Conservation (phyloP, 208 protist species). For the Wallacemonas sp. region DNA sequence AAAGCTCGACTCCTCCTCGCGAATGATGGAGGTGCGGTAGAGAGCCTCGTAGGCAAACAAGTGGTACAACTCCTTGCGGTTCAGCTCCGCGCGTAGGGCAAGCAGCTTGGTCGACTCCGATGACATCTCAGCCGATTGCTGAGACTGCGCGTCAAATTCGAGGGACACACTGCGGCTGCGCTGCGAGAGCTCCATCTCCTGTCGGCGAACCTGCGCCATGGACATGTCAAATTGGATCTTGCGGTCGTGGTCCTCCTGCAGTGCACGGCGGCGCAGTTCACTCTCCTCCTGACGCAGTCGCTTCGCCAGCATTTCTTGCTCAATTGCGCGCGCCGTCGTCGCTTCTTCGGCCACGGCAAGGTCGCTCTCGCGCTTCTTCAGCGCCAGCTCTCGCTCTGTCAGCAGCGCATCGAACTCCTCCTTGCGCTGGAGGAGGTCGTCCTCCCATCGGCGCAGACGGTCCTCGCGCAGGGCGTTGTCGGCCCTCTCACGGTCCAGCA, state of each 20-base stretch:
- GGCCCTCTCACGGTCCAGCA: slow-evolving; percentile 20
- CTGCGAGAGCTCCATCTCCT: slow-evolving; percentile 17
- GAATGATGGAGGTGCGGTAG: slow-evolving; percentile 32
- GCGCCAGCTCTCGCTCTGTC: slow-evolving; percentile 22
- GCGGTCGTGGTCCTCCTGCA: slow-evolving; percentile 14
- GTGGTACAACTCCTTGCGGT: slow-evolving; percentile 28
- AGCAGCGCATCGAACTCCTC: slow-evolving; percentile 31
- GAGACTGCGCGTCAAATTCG: slow-evolving; percentile 11
- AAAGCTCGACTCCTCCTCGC: slow-evolving; percentile 27
- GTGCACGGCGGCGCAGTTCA: slow-evolving; percentile 22
- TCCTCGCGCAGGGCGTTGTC: slow-evolving; percentile 29
- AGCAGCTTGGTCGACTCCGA: slow-evolving; percentile 8
- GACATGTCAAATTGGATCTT: slow-evolving; percentile 10
- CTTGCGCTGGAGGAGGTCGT: slow-evolving; percentile 22
- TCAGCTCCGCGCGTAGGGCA: slow-evolving; percentile 12
- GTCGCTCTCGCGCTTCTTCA: slow-evolving; percentile 23
- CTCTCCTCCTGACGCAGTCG: slow-evolving; percentile 18
- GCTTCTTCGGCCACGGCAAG: slow-evolving; percentile 23
- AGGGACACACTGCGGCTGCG: slow-evolving; percentile 11
- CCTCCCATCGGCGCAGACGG: slow-evolving; percentile 24
- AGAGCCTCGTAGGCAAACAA: slow-evolving; percentile 31
- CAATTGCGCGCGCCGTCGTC: slow-evolving; percentile 9
- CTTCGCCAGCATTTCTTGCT: slow-evolving; percentile 28
- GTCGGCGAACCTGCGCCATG: slow-evolving; percentile 16
- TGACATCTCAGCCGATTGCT: slow-evolving; percentile 13